Conservation (phyloP, 164 flowering plant genomes). For the Aristolochia fimbriata region DNA sequence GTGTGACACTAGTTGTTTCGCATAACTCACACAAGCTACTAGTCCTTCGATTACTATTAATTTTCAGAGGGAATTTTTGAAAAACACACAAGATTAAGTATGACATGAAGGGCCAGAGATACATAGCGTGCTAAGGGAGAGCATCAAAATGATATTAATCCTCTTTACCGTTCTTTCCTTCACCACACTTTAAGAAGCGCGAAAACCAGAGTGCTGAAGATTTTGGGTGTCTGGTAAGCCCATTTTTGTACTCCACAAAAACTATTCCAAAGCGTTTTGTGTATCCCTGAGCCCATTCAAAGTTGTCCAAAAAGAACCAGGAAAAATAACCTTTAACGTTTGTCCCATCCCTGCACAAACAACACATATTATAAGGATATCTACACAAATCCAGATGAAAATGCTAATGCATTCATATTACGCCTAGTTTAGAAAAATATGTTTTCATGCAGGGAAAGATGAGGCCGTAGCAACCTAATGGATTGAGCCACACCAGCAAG, state of each 20-base stretch:
- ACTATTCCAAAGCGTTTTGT: slow-evolving; percentile 87
- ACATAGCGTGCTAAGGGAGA: too few species aligned
- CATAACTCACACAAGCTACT: too few species aligned
- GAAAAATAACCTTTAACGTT: slow-evolving; percentile 82
- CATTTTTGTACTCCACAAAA: slow-evolving; percentile 80
- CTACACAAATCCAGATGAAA: background rate
- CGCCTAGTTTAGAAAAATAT: background rate
- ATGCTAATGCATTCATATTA: background rate
- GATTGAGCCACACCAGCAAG: slow-evolving; percentile 70
- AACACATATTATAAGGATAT: background rate
- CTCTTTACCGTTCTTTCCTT: slow-evolving; percentile 30
- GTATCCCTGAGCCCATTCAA: slow-evolving; percentile 80
- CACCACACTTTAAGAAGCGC: slow-evolving; percentile 42
- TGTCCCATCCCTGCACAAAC: slow-evolving; percentile 57
- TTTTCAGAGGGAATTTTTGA: too few species aligned
- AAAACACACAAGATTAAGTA: too few species aligned
- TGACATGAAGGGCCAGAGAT: too few species aligned
- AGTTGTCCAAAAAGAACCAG: slow-evolving; percentile 85
- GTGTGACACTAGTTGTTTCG: too few species aligned
- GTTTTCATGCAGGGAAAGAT: background rate
- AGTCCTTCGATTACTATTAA: too few species aligned
- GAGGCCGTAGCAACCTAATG: slow-evolving; percentile 33
- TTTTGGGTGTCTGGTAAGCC: slow-evolving; percentile 68
- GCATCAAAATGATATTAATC: slow-evolving; percentile 16
- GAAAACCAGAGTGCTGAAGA: slow-evolving; percentile 86